Conservation (phyloP, 2,329 filamentous ascomycete genomes). For the Cladophialophora exuberans region DNA sequence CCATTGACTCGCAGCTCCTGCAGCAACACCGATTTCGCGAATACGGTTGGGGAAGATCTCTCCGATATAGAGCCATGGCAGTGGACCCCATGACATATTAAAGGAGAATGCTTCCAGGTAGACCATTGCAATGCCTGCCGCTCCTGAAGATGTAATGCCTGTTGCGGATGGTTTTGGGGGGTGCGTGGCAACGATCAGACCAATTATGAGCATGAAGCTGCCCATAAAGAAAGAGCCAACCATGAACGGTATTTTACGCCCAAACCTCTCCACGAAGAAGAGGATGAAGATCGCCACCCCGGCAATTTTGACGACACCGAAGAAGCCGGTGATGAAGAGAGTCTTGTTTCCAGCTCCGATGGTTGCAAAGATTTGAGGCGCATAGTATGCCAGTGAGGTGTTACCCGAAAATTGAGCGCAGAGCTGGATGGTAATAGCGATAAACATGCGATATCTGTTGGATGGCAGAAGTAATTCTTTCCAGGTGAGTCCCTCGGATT, state of each 20-base stretch:
- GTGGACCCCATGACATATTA: constrained; percentile 47
- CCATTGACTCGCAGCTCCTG: constrained; percentile 46
- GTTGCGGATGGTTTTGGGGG: constrained; percentile 42
- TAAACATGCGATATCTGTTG: constrained; percentile 53
- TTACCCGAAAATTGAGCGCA: constrained; percentile 49
- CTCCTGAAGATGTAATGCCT: constrained; percentile 42
- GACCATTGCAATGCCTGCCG: constrained; percentile 55
- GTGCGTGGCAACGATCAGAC: constrained; percentile 51
- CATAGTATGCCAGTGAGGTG: constrained; percentile 49
- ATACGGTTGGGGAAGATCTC: constrained; percentile 42
- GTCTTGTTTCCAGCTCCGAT: constrained; percentile 53
- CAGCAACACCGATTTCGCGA: constrained; percentile 44
- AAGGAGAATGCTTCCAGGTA: constrained; percentile 53
- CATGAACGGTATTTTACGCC: constrained; percentile 54
- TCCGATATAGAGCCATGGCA: constrained; percentile 41
- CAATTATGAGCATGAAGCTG: constrained; percentile 57
- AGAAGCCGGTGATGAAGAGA: constrained; percentile 57
- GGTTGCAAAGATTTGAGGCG: constrained; percentile 55
- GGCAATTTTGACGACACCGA: constrained; percentile 56
- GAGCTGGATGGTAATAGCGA: constrained; percentile 56
- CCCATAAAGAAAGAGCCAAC: constrained; percentile 55
- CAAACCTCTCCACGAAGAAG: constrained; percentile 55
- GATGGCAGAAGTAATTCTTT: constrained; percentile 52
- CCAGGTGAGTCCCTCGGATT: constrained; percentile 51
- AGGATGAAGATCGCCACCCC: constrained; percentile 53